Conservation (phyloP, 345 rosid genomes). For the Pistacia atlantica region DNA sequence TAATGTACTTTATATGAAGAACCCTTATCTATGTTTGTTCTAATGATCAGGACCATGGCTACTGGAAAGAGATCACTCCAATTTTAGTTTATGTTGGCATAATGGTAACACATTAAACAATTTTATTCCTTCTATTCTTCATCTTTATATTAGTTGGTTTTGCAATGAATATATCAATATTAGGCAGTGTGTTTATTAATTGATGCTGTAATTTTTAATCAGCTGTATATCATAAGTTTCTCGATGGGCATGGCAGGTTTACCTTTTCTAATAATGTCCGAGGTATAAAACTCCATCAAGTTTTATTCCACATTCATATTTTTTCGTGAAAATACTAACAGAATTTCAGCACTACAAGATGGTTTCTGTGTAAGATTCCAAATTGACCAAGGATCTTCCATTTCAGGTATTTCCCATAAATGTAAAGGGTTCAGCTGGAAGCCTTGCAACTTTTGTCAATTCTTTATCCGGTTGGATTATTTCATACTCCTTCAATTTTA, state of each 20-base stretch:
- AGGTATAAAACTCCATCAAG: not conserved
- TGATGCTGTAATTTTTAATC: not conserved
- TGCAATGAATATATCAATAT: not conserved
- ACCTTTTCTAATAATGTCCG: slow-evolving; percentile 8
- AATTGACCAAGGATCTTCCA: not conserved
- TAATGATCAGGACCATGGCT: slow-evolving; percentile 25
- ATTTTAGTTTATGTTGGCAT: slow-evolving; percentile 28
- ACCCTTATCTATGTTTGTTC: not conserved
- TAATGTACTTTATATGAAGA: not conserved
- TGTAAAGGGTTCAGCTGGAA: slow-evolving; percentile 57
- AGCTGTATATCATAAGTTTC: slow-evolving; percentile 19
- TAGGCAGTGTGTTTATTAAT: not conserved
- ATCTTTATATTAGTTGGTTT: not conserved
- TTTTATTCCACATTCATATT: not conserved
- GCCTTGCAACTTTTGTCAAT: slow-evolving; percentile 42
- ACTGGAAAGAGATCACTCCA: slow-evolving; percentile 25
- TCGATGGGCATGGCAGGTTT: slow-evolving; percentile 24
- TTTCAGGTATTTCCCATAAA: slow-evolving; percentile 60
- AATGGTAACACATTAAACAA: not conserved
- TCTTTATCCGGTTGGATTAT: slow-evolving; percentile 50
- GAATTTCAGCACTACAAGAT: too few relatives aligned
- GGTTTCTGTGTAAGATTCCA: not conserved
- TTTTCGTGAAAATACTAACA: not conserved
- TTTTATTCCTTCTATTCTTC: not conserved
- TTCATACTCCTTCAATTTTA: slow-evolving; percentile 50